These are phyloP conservation scores for Boletus vermiculosoides DNA, from an alignment of 768 basidiomycete species.

Conservation along the genomic window DNA sequence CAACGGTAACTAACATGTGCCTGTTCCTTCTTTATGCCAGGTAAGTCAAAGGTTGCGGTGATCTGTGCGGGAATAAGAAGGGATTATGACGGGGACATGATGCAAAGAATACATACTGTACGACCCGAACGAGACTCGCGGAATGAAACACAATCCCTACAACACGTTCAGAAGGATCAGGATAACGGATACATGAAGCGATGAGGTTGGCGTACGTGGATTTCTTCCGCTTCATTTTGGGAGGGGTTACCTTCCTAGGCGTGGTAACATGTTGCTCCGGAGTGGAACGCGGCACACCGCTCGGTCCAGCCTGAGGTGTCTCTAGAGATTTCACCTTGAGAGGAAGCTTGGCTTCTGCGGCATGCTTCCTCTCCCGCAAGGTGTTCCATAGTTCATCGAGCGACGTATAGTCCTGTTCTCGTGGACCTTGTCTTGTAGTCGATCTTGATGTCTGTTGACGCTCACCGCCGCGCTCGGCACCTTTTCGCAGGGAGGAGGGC, in stretches of 20 bases:
- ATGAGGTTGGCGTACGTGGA: conserved; percentile 56
- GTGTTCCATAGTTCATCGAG: conserved; percentile 66
- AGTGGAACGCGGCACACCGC: conserved; percentile 20
- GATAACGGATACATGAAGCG: conserved; percentile 3
- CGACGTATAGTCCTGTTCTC: conserved; percentile 29
- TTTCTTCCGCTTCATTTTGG: conserved; percentile 55
- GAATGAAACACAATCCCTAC: conserved; percentile 55
- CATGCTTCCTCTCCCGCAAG: conserved; percentile 63
- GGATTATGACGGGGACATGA: conserved; percentile 13
- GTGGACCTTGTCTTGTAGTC: conserved; percentile 12
- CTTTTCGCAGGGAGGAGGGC: conserved; percentile 11
- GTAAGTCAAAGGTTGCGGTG: conserved; percentile 69
- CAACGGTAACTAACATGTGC: conserved; percentile 74
- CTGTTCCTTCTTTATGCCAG: conserved; percentile 68
- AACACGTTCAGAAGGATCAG: conserved; percentile 19
- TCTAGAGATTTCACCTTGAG: conserved; percentile 72
- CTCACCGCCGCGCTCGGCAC: conserved; percentile 20
- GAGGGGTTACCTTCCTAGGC: conserved; percentile 31
- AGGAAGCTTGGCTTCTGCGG: conserved; percentile 63
- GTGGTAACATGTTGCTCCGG: conserved; percentile 25
- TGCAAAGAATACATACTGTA: conserved; percentile 35
- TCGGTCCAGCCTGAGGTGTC: conserved; percentile 24
- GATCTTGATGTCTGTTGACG: conserved; percentile 21
- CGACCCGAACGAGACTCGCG: conserved; percentile 70
- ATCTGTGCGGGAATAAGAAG: conserved; percentile 40